Conservation (phyloP, 768 basidiomycete genomes). For the Suillus spraguei region DNA sequence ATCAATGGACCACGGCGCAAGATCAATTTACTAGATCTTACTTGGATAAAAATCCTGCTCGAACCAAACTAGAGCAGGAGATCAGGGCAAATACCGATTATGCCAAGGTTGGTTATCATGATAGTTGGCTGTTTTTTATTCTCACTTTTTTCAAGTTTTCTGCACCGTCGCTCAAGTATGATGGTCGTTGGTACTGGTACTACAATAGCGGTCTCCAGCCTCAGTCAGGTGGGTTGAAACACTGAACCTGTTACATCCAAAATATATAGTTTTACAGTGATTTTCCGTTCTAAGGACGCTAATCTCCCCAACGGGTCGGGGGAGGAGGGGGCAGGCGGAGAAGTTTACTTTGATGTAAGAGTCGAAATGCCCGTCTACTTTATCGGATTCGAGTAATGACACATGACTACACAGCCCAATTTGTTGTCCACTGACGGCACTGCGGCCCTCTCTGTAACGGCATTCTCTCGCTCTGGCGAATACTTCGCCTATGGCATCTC, state of each 20-base stretch:
- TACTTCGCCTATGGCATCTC: conserved; percentile 81
- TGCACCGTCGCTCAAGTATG: conserved; percentile 59
- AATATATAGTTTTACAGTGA: conserved; percentile 39
- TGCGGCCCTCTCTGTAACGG: conserved; percentile 56
- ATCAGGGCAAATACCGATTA: conserved; percentile 59
- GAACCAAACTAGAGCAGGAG: conserved; percentile 55
- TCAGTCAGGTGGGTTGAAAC: conserved; percentile 46
- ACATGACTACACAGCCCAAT: conserved; percentile 54
- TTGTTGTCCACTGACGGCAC: conserved; percentile 73
- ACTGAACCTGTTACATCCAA: neutral
- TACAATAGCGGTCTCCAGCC: conserved; percentile 78
- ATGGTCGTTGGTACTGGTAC: conserved; percentile 81
- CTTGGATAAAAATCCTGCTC: conserved; percentile 65
- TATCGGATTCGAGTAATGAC: neutral
- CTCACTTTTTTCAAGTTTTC: conserved; percentile 50
- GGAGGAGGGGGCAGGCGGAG: conserved; percentile 48
- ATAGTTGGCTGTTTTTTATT: conserved; percentile 7
- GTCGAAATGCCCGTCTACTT: conserved; percentile 1
- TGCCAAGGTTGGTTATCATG: conserved; percentile 39
- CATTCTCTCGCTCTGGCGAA: conserved; percentile 68
- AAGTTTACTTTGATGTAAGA: conserved; percentile 79
- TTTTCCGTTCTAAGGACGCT: conserved; percentile 60
- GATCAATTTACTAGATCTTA: conserved; percentile 58
- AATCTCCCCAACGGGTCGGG: conserved; percentile 56
- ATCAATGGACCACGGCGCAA: conserved; percentile 65